Conservation (phyloP, 2,329 filamentous ascomycete species). For the Teratosphaeria viscida region DNA sequence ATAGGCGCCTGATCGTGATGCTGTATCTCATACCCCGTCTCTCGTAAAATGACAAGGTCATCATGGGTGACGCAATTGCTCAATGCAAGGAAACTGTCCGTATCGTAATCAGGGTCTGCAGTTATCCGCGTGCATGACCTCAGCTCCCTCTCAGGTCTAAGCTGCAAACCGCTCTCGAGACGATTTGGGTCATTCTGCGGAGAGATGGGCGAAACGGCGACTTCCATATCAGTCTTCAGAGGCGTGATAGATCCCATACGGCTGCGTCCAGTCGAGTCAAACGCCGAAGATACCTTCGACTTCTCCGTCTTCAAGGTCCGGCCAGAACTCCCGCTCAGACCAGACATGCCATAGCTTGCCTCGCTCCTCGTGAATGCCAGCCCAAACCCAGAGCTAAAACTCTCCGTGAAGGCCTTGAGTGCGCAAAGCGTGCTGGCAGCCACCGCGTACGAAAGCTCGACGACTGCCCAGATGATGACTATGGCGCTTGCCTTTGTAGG, state of each 20-base stretch:
- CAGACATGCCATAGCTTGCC: slow-evolving; percentile 18
- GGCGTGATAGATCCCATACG: slow-evolving; percentile 3
- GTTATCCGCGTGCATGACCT: slow-evolving; percentile 6
- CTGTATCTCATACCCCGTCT: slow-evolving; percentile 14
- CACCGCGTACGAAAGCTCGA: slow-evolving; percentile 32
- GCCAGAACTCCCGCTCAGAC: slow-evolving; percentile 12
- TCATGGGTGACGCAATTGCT: slow-evolving; percentile 10
- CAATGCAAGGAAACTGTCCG: slow-evolving; percentile 3
- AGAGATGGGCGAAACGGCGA: not conserved
- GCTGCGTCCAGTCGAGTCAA: not conserved
- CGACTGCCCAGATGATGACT: slow-evolving; percentile 27
- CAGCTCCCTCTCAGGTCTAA: slow-evolving; percentile 11
- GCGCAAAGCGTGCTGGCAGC: slow-evolving; percentile 33
- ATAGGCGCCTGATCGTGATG: slow-evolving; percentile 16
- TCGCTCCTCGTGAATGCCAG: slow-evolving; percentile 21
- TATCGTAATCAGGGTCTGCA: slow-evolving; percentile 7
- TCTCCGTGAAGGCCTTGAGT: slow-evolving; percentile 31
- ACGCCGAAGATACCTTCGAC: not conserved
- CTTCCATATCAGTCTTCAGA: not conserved
- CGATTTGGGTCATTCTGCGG: not conserved
- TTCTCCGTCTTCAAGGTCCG: slow-evolving; percentile 8
- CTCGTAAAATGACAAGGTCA: slow-evolving; percentile 19
- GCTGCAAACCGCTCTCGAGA: slow-evolving; percentile 3
- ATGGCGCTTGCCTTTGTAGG: slow-evolving; percentile 23
- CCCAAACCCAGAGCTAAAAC: slow-evolving; percentile 32